phyloP scores from a whole-genome alignment of 495 filamentous ascomycete species.

The Evansstolkia leycettana region DNA sequence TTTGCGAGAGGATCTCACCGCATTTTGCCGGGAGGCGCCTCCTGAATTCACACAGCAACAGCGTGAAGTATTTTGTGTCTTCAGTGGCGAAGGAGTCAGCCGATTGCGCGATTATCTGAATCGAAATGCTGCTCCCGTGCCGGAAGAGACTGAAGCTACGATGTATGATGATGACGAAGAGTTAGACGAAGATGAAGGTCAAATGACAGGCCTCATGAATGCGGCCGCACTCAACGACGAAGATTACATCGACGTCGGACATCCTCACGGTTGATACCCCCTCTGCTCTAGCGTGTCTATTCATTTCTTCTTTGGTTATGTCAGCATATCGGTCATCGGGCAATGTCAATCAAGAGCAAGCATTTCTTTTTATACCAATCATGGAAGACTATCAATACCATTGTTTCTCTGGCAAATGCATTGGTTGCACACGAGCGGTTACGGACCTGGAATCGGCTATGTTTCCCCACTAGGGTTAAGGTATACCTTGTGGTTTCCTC shows the following conservation, averaged over 20 bases:
- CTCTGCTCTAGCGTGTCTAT: conserved; percentile 11
- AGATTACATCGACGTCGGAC: conserved; percentile 35
- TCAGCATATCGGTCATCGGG: background rate
- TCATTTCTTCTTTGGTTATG: conserved; percentile 8
- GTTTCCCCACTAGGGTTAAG: conserved; percentile 10
- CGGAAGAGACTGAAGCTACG: conserved; percentile 33
- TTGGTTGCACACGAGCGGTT: conserved; percentile 17
- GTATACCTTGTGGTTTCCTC: conserved; percentile 4
- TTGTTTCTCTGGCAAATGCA: conserved; percentile 21
- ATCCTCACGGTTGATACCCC: conserved; percentile 30
- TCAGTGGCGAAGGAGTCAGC: conserved; percentile 76
- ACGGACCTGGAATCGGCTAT: conserved; percentile 8
- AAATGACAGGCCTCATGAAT: conserved; percentile 44
- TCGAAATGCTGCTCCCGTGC: conserved; percentile 13
- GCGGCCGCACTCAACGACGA: conserved; percentile 39
- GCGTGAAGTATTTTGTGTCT: conserved; percentile 91
- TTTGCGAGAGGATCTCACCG: conserved; percentile 61
- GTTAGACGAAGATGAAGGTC: conserved; percentile 39
- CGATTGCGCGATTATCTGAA: conserved; percentile 71
- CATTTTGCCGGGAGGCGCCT: conserved; percentile 79
- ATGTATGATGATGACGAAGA: conserved; percentile 48
- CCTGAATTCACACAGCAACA: conserved; percentile 92
- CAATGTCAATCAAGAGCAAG: background rate
- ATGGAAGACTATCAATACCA: conserved; percentile 15
- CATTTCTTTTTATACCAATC: conserved; percentile 14